Base-by-base conservation (phyloP, 2,329 filamentous ascomycete species). In the Catunica adiposa region DNA sequence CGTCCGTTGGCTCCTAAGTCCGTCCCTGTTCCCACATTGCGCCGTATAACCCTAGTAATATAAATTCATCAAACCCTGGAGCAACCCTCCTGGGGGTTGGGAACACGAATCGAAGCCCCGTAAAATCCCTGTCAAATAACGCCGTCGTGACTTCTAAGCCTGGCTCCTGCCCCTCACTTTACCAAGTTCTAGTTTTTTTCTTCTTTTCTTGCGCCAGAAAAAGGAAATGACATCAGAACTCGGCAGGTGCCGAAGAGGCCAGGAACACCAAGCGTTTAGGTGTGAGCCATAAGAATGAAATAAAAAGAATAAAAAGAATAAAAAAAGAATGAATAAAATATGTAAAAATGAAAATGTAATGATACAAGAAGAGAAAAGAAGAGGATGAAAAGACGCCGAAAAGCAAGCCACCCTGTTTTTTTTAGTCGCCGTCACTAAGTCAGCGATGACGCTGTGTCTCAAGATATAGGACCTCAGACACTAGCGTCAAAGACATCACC, bases 91-190 rank as follows among this genome's bases (percentile, higher is more conserved):
- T 5, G 2, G n/a, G 15, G 20, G 40, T 17, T 14, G 44, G 9
- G 23, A 48, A 42, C 17, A 42, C 17, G 17, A 42, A 42, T 15
- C 11, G 17, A 25, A 26, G 20, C 17, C 22, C 44, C 44, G 26
- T 48, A 25, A 48, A 48, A 48, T 48, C 3, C 44, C 44, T 25
- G 22, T 22, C 22, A 25, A 48, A 48, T 48, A 48, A 48, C 44
- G 44, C 44, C 44, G 9, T n/a, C 14, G 22, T 23, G 20, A 4
- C 44, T 15, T 9, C n/a, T 25, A 25, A 11, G 7, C 22, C 44
- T 44, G 40, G 15, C 20, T n/a, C 40, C n/a, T 44, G 40, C 44
- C 23, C 44, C 44, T 48, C 44, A 48, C 44, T 48, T 48, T 48
- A 20, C 44, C 44, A 8, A 25, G 23, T 23, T n/a, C 20, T 20